phyloP scores from a whole-genome alignment of 495 filamentous ascomycete genomes.

The Lentithecium fluviatile region DNA sequence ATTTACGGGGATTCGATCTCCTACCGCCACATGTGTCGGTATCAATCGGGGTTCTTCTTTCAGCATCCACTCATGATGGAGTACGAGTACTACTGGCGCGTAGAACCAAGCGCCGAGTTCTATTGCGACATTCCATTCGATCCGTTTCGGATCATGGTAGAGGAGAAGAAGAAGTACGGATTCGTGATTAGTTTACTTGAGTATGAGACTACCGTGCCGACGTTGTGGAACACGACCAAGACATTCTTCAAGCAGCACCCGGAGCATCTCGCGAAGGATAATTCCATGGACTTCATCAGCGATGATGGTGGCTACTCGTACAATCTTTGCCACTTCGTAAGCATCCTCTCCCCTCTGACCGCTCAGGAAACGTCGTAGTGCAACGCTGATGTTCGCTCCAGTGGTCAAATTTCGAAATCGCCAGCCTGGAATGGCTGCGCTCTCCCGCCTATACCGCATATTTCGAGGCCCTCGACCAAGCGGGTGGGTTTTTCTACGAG shows the following conservation, averaged over 20 bases:
- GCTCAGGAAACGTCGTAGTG: not conserved
- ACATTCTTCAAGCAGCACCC: slow-evolving; percentile 84
- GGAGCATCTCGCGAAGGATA: slow-evolving; percentile 77
- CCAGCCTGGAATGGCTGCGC: slow-evolving; percentile 58
- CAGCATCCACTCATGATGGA: slow-evolving; percentile 45
- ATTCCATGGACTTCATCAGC: slow-evolving; percentile 85
- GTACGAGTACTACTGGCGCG: slow-evolving; percentile 49
- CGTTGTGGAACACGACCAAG: slow-evolving; percentile 87
- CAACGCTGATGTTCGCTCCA: not conserved
- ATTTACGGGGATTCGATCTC: slow-evolving; percentile 81
- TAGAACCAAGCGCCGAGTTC: slow-evolving; percentile 44
- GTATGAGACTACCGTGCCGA: slow-evolving; percentile 93
- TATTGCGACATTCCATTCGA: slow-evolving; percentile 48
- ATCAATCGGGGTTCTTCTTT: slow-evolving; percentile 50
- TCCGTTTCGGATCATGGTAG: slow-evolving; percentile 45
- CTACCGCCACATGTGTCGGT: slow-evolving; percentile 51
- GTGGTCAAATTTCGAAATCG: slow-evolving; percentile 61
- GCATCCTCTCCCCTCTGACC: too few relatives aligned
- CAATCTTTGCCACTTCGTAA: slow-evolving; percentile 92
- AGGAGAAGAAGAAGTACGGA: slow-evolving; percentile 45
- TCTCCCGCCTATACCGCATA: slow-evolving; percentile 53
- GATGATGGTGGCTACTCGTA: slow-evolving; percentile 80
- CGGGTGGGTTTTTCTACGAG: slow-evolving; percentile 61
- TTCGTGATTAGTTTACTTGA: slow-evolving; percentile 66
- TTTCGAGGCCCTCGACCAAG: slow-evolving; percentile 55